phyloP scores from a whole-genome alignment of 805 yeast genomes.

The Nakazawaea ishiwadae region DNA sequence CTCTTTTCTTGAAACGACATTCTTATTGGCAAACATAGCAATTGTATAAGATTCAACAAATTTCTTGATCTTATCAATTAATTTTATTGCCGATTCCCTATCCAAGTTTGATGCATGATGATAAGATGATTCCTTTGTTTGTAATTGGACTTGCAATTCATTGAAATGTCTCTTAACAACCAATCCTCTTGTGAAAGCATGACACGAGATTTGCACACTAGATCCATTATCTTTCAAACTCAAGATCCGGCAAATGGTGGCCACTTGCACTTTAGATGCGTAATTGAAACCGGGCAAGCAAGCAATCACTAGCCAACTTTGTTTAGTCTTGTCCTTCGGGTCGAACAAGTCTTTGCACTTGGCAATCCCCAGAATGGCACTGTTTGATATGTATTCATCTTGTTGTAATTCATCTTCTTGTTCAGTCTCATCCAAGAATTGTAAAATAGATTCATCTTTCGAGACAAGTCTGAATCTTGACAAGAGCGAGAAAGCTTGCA shows the following conservation, averaged over 20 bases:
- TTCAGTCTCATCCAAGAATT: neutral
- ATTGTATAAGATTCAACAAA: slow-evolving; percentile 5
- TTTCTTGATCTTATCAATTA: slow-evolving; percentile 9
- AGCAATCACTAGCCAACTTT: slow-evolving; percentile 16
- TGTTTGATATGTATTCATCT: neutral
- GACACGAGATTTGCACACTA: slow-evolving; percentile 40
- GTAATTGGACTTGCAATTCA: no score
- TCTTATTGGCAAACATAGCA: slow-evolving; percentile 7
- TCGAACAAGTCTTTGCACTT: neutral
- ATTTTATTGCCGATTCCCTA: neutral
- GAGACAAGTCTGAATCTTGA: slow-evolving; percentile 2
- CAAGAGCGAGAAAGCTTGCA: slow-evolving; percentile 20
- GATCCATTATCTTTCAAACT: slow-evolving; percentile 42
- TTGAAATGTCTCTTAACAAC: neutral
- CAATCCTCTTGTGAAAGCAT: slow-evolving; percentile 43
- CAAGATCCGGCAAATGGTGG: slow-evolving; percentile 41
- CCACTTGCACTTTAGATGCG: slow-evolving; percentile 16
- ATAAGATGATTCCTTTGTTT: neutral
- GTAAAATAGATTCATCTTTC: neutral
- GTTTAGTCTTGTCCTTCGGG: neutral
- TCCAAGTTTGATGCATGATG: neutral
- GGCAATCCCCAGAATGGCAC: neutral
- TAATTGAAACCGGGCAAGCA: slow-evolving; percentile 22
- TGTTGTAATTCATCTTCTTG: neutral
- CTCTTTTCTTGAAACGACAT: slow-evolving; percentile 11